Evolutionary conservation across 305 asterid species (phyloP), one percentile per base, ranked within the genome.

Genomic region (Andrographis paniculata): DNA sequence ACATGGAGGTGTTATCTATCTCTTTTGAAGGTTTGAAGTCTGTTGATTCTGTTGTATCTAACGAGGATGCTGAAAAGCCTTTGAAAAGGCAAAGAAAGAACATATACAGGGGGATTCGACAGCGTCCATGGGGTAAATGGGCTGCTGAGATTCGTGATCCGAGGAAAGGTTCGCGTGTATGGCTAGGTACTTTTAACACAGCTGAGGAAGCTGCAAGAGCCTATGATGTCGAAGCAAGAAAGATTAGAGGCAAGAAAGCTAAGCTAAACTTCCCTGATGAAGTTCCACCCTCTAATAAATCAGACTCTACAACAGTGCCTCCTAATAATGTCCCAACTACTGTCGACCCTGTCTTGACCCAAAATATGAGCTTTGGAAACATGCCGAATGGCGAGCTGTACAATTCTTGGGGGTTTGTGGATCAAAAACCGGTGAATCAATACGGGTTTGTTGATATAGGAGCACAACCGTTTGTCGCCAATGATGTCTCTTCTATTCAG

Each of bases 161-260:
- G 0, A 69, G 72, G 33, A 84, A 84, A 62, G 88, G 95, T 30
- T 86, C 76, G 31, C 75, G 95, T 9, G 88, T 77, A 30, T 83
- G 94, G 94, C 80, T 83, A 10, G 94, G 94, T 48, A 83, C 94
- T 20, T 83, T 65, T 44, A 82, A 76, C 53, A 71, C 93, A 28
- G 89, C 91, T 44, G 94, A 83, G 67, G 94, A 83, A 65, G 94
- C 94, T 64, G 95, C 93, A 12, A 75, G 78, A 72, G 95, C 88
- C 56, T 80, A 84, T 63, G 95, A 84, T 52, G 9, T 67, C 0
- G 95, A 80, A 65, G 95, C 95, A 5, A 60, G 78, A 20, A 75
- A 72, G 58, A 84, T 80, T 70, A 69, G 95, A 50, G 95, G 93
- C 51, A 76, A 68, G 46, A 80, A 84, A 64, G 95, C 93, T 13